A percentile compares a stretch with the other conserved stretches of the same genome.
Conservation (phyloP, 352 stramenopile species). For the Aphanomyces cochlioides region DNA sequence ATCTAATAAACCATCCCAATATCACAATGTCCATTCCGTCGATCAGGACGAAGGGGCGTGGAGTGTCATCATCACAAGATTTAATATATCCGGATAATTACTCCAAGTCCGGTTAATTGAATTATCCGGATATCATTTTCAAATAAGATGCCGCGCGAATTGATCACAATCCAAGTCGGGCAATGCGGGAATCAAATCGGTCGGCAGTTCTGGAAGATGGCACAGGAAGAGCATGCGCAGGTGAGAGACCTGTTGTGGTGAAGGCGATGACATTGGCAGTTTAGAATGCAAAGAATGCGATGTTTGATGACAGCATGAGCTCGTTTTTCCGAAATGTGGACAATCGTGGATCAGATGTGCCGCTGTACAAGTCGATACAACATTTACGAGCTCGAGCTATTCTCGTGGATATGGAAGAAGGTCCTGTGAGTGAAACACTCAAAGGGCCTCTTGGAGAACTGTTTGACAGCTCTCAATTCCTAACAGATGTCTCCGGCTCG, state of each 20-base stretch:
- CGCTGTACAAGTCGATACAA: conserved; percentile 45
- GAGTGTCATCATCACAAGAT: neutral
- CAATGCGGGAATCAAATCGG: conserved; percentile 95
- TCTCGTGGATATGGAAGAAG: conserved; percentile 92
- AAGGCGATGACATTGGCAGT: conserved; percentile 2
- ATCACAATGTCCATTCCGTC: neutral
- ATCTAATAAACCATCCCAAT: conserved; percentile 36
- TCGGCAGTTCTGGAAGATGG: conserved; percentile 87
- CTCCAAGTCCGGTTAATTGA: neutral
- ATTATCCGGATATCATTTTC: neutral
- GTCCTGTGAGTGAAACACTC: conserved; percentile 81
- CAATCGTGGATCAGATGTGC: conserved; percentile 49
- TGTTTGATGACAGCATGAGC: conserved; percentile 90
- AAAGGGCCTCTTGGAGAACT: conserved; percentile 75
- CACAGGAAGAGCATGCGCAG: conserved; percentile 85
- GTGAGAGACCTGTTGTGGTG: conserved; percentile 30
- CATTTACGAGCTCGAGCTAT: conserved; percentile 79
- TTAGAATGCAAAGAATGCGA: conserved; percentile 45
- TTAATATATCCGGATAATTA: neutral
- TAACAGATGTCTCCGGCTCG: conserved; percentile 85
- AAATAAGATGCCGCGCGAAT: conserved; percentile 66
- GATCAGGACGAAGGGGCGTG: neutral
- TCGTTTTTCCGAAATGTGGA: conserved; percentile 91
- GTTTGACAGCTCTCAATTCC: conserved; percentile 84
- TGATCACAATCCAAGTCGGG: conserved; percentile 89